Evolutionary conservation across 306 rosid genomes (phyloP).

Genomic region (Quercus ilex): DNA sequence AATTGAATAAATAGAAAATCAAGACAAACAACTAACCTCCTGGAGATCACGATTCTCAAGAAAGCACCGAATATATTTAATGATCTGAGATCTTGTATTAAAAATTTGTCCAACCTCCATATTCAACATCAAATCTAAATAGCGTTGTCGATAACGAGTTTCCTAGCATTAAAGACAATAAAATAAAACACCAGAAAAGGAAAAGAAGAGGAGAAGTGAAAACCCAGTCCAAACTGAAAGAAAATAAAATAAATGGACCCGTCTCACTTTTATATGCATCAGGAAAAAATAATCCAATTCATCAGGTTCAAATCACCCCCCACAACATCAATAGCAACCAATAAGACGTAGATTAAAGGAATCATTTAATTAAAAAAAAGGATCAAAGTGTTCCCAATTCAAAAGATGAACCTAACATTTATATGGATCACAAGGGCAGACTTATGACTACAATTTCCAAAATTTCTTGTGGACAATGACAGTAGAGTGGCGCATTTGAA

Average conservation of each 20-base stretch:
- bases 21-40: slow-evolving; percentile 63
- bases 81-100: slow-evolving; percentile 66
- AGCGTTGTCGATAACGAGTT: slow-evolving; percentile 86
- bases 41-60: slow-evolving; percentile 77
- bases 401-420: background rate
- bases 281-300: too few relatives aligned
- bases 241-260: background rate
- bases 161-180: slow-evolving; percentile 41
- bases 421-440: background rate
- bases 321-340: background rate
- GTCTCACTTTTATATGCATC: background rate
- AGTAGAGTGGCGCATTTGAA: too few relatives aligned
- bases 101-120: slow-evolving; percentile 79
- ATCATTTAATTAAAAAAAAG: too few relatives aligned
- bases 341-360: background rate
- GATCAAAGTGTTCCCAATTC: background rate
- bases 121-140: slow-evolving; percentile 85
- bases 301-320: too few relatives aligned
- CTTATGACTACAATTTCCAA: background rate
- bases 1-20: background rate
- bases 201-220: background rate
- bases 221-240: background rate
- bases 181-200: background rate
- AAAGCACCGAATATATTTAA: slow-evolving; percentile 61
- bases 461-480: background rate